Evolutionary conservation across 164 flowering plant genomes (phyloP).

Genomic region (Chimonanthus salicifolius): DNA sequence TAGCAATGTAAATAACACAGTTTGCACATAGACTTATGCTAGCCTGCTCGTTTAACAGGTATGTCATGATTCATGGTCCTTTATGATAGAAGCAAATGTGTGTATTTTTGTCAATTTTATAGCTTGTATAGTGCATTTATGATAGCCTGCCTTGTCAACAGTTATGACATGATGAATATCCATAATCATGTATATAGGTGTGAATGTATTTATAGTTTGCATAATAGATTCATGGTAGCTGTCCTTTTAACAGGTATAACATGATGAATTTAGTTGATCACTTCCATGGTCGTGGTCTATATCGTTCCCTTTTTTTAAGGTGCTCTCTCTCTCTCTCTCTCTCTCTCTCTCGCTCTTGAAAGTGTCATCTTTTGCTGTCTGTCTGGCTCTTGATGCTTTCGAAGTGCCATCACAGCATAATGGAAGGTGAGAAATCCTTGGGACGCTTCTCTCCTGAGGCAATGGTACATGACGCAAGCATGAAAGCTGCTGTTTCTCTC

Average conservation of each 20-base stretch:
- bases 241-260: slow-evolving; percentile 58
- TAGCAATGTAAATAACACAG: no score
- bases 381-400: slow-evolving; percentile 2
- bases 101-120: no score
- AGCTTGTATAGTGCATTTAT: no score
- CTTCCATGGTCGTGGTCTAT: slow-evolving; percentile 71
- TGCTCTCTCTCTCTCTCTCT: slow-evolving; percentile 15
- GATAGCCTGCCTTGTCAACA: no score
- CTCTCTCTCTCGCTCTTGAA: neutral
- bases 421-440: slow-evolving; percentile 85
- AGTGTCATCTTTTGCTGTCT: neutral
- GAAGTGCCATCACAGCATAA: slow-evolving; percentile 54
- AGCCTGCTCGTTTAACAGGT: no score
- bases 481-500: slow-evolving; percentile 42
- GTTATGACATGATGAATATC: no score
- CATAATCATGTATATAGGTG: no score
- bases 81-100: no score
- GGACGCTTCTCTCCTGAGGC: slow-evolving; percentile 68
- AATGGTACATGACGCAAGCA: slow-evolving; percentile 47
- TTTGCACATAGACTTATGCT: no score
- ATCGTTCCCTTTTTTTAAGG: slow-evolving; percentile 80
- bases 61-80: no score
- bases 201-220: no score
- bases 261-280: slow-evolving; percentile 68
- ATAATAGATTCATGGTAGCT: neutral